Percentiles rank a stretch among this genome's conserved stretches.
These are phyloP conservation scores for Cercospora brassicicola DNA, from an alignment of 2,329 filamentous ascomycete genomes.

Conservation along the genomic window DNA sequence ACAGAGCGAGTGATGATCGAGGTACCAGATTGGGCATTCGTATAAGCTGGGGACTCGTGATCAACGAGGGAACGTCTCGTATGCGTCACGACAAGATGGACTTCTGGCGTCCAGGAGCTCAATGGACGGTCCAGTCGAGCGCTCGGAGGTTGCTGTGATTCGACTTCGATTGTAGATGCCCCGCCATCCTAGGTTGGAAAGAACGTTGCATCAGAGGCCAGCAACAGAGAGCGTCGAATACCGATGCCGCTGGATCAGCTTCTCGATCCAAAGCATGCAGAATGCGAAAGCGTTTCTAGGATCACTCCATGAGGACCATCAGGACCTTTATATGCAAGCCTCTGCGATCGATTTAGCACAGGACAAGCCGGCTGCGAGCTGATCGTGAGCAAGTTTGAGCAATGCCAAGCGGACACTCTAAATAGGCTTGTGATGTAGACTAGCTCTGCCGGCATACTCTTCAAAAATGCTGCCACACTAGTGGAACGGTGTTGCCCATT, in stretches of 20 bases:
- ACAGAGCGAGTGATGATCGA: background rate
- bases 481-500: background rate
- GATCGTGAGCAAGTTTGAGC: conserved; percentile 12
- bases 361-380: background rate
- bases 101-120: background rate
- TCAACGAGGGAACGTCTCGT: background rate
- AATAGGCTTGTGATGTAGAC: background rate
- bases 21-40: background rate
- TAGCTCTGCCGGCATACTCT: background rate
- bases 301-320: background rate
- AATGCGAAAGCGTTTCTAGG: background rate
- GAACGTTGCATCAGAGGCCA: background rate
- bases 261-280: background rate
- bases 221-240: background rate
- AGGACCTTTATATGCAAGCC: background rate
- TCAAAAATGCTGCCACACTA: background rate
- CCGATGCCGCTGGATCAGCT: background rate
- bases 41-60: background rate
- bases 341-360: background rate
- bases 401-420: conserved; percentile 2
- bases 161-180: background rate
- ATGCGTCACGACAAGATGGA: background rate
- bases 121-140: background rate
- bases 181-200: background rate
- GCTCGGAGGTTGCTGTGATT: background rate